Percentiles rank a stretch among this genome's conserved stretches.
Evolutionary conservation across 768 basidiomycete species (phyloP).

Genomic region (Leucosporidium scottii): DNA sequence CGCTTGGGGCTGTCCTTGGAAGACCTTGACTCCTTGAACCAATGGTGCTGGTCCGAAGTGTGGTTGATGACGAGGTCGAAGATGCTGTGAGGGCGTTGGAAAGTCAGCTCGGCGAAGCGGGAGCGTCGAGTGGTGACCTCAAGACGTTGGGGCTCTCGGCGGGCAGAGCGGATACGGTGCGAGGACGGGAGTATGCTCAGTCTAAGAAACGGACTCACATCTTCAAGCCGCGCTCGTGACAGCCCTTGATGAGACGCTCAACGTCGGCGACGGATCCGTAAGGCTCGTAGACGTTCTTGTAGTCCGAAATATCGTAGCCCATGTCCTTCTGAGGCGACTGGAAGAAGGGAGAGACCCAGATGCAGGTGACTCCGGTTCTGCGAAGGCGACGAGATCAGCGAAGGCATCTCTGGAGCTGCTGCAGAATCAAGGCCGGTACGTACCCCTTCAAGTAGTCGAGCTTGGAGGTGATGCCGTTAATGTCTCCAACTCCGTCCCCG

Average conservation of each 20-base stretch:
- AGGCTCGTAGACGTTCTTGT: constrained; percentile 56
- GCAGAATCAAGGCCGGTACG: neutral
- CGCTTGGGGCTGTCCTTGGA: constrained; percentile 55
- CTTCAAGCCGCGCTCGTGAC: constrained; percentile 62
- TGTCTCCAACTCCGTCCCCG: constrained; percentile 62
- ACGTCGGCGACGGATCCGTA: constrained; percentile 57
- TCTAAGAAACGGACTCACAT: constrained; percentile 37
- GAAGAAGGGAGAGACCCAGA: constrained; percentile 73
- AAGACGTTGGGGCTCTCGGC: too few relatives aligned
- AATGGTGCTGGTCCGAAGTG: constrained; percentile 54
- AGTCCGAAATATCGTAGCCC: constrained; percentile 45
- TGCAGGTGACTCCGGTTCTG: constrained; percentile 52
- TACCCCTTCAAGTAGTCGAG: constrained; percentile 63
- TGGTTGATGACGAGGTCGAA: constrained; percentile 70
- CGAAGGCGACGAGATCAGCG: neutral
- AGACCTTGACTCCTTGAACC: constrained; percentile 59
- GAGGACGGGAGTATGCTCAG: too few relatives aligned
- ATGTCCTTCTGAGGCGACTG: constrained; percentile 52
- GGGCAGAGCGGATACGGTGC: too few relatives aligned
- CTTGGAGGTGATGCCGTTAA: constrained; percentile 58
- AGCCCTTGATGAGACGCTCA: constrained; percentile 39
- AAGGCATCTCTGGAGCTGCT: neutral
- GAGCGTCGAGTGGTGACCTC: too few relatives aligned
- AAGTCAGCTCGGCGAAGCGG: neutral
- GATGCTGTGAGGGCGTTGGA: neutral